phyloP scores from a whole-genome alignment of 306 rosid species.

The Cajanus cajan region DNA sequence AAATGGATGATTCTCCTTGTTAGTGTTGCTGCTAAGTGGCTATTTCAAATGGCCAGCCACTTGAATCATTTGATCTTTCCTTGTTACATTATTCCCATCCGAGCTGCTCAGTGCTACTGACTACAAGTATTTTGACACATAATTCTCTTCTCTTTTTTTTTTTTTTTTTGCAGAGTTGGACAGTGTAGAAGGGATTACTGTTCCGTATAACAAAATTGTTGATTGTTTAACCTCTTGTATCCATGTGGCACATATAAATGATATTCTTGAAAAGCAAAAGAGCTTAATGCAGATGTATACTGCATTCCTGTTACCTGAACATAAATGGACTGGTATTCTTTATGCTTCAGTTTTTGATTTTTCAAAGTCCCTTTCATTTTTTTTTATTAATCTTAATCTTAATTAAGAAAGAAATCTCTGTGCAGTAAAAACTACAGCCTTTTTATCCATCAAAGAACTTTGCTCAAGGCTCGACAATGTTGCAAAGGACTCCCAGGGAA shows the following conservation, averaged over 20 bases:
- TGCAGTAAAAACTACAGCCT: slow-evolving; percentile 79
- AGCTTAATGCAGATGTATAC: slow-evolving; percentile 53
- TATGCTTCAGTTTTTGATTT: slow-evolving; percentile 10
- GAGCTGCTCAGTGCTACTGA: background rate
- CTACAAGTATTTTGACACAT: background rate
- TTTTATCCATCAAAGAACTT: slow-evolving; percentile 71
- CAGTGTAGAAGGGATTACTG: slow-evolving; percentile 46
- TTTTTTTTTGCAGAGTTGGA: slow-evolving; percentile 50
- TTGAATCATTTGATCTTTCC: slow-evolving; percentile 4
- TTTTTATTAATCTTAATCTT: background rate
- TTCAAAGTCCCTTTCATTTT: slow-evolving; percentile 11
- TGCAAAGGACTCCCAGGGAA: slow-evolving; percentile 47
- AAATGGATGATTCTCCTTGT: background rate
- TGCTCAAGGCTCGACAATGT: slow-evolving; percentile 59
- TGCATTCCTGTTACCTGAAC: slow-evolving; percentile 54
- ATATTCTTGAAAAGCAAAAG: slow-evolving; percentile 71
- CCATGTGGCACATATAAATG: slow-evolving; percentile 65
- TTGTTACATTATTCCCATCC: background rate
- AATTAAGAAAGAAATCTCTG: slow-evolving; percentile 17
- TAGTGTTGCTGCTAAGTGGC: background rate
- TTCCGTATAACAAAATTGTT: slow-evolving; percentile 74
- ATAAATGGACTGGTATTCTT: slow-evolving; percentile 85
- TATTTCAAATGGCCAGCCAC: slow-evolving; percentile 1
- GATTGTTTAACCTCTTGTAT: slow-evolving; percentile 84
- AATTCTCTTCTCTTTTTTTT: background rate